phyloP scores from a whole-genome alignment of 2,329 filamentous ascomycete genomes.

The Fusarium anguioides region DNA sequence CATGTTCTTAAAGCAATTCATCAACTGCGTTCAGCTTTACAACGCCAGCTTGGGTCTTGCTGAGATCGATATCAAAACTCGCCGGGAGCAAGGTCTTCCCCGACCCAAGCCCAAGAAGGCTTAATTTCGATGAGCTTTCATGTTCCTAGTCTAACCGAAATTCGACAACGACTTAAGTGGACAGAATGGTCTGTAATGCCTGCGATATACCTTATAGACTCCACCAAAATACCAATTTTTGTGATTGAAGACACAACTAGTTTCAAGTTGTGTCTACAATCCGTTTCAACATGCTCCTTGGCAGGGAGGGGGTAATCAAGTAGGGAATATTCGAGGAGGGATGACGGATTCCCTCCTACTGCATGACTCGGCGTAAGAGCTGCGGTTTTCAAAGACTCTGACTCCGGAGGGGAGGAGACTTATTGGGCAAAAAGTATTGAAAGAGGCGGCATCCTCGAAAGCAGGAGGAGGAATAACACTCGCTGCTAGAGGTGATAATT shows the following conservation, averaged over 20 bases:
- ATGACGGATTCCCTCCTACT: conserved; percentile 34
- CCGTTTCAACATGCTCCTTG: conserved; percentile 32
- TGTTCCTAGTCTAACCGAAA: background rate
- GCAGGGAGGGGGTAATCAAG: conserved; percentile 22
- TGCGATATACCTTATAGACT: background rate
- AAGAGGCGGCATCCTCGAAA: conserved; percentile 15
- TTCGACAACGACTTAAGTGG: background rate
- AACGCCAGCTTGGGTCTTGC: conserved; percentile 94
- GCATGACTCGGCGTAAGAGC: conserved; percentile 47
- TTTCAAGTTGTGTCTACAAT: conserved; percentile 19
- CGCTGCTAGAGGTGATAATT: conserved; percentile 32
- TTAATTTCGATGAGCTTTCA: conserved; percentile 23
- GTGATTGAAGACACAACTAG: conserved; percentile 9
- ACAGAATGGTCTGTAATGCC: background rate
- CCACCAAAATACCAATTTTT: conserved; percentile 1
- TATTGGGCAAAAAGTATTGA: conserved; percentile 34
- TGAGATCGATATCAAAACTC: conserved; percentile 82
- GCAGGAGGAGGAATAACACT: background rate
- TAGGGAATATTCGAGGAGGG: conserved; percentile 39
- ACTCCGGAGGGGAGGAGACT: conserved; percentile 39
- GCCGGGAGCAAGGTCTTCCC: conserved; percentile 65
- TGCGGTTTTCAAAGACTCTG: conserved; percentile 37
- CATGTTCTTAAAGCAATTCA: conserved; percentile 91
- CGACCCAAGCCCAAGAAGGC: conserved; percentile 54
- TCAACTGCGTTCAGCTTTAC: conserved; percentile 93